A percentile compares a stretch with the other conserved stretches of the same genome.
Conservation (phyloP, 2,329 filamentous ascomycete genomes). For the Penicillium brasilianum region DNA sequence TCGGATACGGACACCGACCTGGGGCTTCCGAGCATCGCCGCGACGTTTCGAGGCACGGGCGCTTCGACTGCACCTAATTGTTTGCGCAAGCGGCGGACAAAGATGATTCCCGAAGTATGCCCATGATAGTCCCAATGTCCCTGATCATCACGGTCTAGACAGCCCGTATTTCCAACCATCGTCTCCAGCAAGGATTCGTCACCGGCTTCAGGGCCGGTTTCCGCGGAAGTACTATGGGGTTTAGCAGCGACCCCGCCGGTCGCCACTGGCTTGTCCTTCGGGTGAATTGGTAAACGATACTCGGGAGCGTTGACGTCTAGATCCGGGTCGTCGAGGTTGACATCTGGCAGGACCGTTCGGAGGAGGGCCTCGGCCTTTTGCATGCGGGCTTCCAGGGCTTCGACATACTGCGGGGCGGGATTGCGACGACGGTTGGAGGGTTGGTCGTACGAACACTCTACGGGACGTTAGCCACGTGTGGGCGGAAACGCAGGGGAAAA, state of each 20-base stretch:
- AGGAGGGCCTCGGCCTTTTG: conserved; percentile 82
- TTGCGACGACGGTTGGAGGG: conserved; percentile 90
- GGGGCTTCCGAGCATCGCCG: conserved; percentile 71
- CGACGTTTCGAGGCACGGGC: conserved; percentile 57
- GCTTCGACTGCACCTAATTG: conserved; percentile 72
- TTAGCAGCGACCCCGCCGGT: conserved; percentile 23
- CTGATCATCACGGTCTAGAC: conserved; percentile 87
- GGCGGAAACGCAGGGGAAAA: not conserved
- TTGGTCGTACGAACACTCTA: conserved; percentile 95
- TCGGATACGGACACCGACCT: conserved; percentile 64
- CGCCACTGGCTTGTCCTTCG: conserved; percentile 41
- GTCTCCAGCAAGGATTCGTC: conserved; percentile 80
- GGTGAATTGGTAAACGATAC: conserved; percentile 58
- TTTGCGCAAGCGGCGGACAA: conserved; percentile 83
- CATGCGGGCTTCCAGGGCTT: conserved; percentile 80
- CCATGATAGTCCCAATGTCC: conserved; percentile 96
- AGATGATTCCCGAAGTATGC: conserved; percentile 87
- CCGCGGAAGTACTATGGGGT: conserved; percentile 29
- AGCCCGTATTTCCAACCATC: conserved; percentile 92
- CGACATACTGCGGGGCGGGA: conserved; percentile 89
- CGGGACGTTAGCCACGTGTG: conserved; percentile 23
- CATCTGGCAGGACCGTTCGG: conserved; percentile 78
- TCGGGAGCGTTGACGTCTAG: conserved; percentile 78
- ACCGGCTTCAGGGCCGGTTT: conserved; percentile 48
- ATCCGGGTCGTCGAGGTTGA: conserved; percentile 82